Evolutionary conservation across 371 early-diverging fungal genomes (phyloP).

Genomic region (Choanephora cucurbitarum): DNA sequence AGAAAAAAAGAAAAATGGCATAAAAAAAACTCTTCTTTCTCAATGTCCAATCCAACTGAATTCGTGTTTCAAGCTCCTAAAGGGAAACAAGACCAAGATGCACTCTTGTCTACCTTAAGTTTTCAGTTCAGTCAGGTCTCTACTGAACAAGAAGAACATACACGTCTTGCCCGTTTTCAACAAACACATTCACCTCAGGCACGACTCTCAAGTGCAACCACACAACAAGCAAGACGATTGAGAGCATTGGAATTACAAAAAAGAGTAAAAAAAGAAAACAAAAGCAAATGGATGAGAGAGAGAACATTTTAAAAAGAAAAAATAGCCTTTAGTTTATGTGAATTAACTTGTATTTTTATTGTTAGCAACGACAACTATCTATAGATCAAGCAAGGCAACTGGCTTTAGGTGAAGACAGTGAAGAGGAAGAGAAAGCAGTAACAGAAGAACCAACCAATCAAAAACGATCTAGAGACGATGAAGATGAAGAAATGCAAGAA

Average conservation of each 20-base stretch:
- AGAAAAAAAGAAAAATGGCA: not conserved
- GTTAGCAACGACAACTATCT: constrained; percentile 24
- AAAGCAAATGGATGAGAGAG: not conserved
- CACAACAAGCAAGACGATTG: constrained; percentile 29
- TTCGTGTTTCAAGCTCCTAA: not conserved
- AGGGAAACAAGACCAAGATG: not conserved
- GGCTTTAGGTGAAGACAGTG: constrained; percentile 20
- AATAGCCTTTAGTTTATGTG: too few species aligned
- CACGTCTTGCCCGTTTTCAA: constrained; percentile 10
- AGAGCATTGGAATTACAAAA: constrained; percentile 34
- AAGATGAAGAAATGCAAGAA: constrained; percentile 31
- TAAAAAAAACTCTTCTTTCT: too few species aligned
- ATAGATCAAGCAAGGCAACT: constrained; percentile 23
- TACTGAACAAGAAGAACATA: constrained; percentile 4
- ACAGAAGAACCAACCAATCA: constrained; percentile 8
- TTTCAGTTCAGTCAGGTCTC: constrained; percentile 8
- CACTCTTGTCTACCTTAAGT: constrained; percentile 5
- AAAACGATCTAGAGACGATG: constrained; percentile 21
- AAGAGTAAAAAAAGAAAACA: constrained; percentile 10
- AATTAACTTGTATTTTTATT: not conserved
- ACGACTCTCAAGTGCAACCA: constrained; percentile 19
- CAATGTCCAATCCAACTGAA: too few species aligned
- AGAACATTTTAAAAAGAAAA: not conserved
- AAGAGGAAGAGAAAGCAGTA: constrained; percentile 13
- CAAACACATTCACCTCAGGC: constrained; percentile 14